phyloP scores from a whole-genome alignment of 192 early-diverging fungal species.

The Gaertneriomyces sp. region DNA sequence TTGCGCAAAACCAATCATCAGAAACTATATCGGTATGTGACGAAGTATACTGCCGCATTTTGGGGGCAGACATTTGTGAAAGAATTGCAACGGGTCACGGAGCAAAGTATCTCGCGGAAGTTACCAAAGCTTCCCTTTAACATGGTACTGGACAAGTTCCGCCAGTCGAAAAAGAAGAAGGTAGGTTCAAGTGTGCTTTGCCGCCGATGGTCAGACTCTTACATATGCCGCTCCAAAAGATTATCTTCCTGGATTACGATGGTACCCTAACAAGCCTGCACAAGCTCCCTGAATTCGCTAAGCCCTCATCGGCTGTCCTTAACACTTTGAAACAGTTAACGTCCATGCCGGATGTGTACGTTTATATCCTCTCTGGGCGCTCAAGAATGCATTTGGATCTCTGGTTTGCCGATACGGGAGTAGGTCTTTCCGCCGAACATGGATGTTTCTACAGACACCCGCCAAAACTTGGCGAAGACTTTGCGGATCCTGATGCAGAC shows the following conservation, averaged over 20 bases:
- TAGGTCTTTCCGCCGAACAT: constrained; percentile 96
- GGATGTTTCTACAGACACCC: constrained; percentile 98
- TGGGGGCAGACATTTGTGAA: constrained; percentile 95
- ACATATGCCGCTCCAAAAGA: constrained; percentile 16
- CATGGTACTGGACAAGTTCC: constrained; percentile 53
- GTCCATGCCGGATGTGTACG: constrained; percentile 76
- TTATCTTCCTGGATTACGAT: constrained; percentile 95
- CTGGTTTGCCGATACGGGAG: constrained; percentile 84
- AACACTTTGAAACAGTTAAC: constrained; percentile 67
- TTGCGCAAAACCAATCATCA: constrained; percentile 77
- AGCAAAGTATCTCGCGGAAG: constrained; percentile 62
- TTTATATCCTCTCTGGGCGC: constrained; percentile 96
- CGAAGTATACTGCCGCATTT: constrained; percentile 94
- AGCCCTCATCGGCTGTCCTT: constrained; percentile 73
- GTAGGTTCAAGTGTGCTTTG: constrained; percentile 13
- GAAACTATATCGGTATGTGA: constrained; percentile 91
- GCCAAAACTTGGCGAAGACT: constrained; percentile 49
- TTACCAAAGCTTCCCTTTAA: constrained; percentile 57
- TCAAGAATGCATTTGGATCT: constrained; percentile 79
- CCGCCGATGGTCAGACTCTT: neutral
- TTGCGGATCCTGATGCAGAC: constrained; percentile 39
- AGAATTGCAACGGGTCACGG: constrained; percentile 71
- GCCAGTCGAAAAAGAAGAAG: constrained; percentile 59
- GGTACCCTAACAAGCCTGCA: constrained; percentile 86
- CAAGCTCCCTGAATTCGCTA: constrained; percentile 89